Evolutionary conservation across 1,284 basidiomycete genomes (phyloP), one percentile per base, ranked within the genome.

Genomic region (Boletus sp.): DNA sequence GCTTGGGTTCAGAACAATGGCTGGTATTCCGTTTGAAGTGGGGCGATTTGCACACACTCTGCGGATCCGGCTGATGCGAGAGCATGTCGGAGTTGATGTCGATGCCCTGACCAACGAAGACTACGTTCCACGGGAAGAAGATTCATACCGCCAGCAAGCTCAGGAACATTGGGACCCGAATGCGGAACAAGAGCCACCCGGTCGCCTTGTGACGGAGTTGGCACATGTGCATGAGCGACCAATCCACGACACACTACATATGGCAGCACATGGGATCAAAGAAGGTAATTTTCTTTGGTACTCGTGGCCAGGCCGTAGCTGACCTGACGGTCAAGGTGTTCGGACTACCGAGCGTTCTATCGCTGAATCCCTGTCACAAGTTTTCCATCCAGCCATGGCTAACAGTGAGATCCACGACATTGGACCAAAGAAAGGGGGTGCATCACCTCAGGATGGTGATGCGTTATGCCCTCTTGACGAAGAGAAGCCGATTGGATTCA

Each of bases 1-100:
- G 4, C 2, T 46, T 41, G 32, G 9, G 2, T 62, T 58, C 51
- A 91, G 91, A 45, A 88, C 76, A 0, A 99, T 99, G 96, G 95
- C 82, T 6, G 95, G 96, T 25, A 82, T 84, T 59, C 91, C 94
- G 1, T 99, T 88, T 77, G 85, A 92, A 75, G 95, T 99, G 52
- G 95, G 95, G 13, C 84, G 94, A 6, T 99, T 96, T 67, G 93
- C 96, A 7, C 96, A 99, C 68, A 91, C 91, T 2, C 77, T 99
- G 22, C 86, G 95, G 9, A 76, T 99, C 41, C 83, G 94, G 8
- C 75, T 99, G 41, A 99, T 99, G 95, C 80, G 91, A 46, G 95
- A 99, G 66, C 95, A 99, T 66, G 73, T 95, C 47, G 95, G 95
- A 4, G 77, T 98, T 47, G 94, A 99, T 65, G 94, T 98, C 20